phyloP scores from a whole-genome alignment of 768 basidiomycete species.

The Amanita polypyramis region DNA sequence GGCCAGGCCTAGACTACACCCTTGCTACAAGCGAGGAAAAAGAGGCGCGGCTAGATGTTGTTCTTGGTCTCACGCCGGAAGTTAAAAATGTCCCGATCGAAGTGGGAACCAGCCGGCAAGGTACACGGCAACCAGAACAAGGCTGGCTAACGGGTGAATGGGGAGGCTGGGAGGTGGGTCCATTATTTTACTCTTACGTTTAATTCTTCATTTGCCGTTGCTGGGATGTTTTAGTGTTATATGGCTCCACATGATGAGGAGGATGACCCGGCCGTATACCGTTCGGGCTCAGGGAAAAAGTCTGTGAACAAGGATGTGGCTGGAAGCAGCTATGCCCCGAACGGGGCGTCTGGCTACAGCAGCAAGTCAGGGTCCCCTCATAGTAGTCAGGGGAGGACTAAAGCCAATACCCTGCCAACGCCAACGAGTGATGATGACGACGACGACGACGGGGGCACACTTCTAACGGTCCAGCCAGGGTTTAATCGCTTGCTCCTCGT shows the following conservation, averaged over 20 bases:
- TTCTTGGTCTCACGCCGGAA: slow-evolving; percentile 77
- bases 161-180: slow-evolving; percentile 89
- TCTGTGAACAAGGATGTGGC: slow-evolving; percentile 12
- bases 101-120: slow-evolving; percentile 10
- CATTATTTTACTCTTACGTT: slow-evolving; percentile 5
- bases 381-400: background rate
- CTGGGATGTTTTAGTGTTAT: slow-evolving; percentile 56
- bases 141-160: slow-evolving; percentile 69
- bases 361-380: background rate
- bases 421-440: slow-evolving; percentile 10
- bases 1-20: slow-evolving; percentile 92
- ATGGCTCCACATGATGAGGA: slow-evolving; percentile 92
- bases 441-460: slow-evolving; percentile 63
- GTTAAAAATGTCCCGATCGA: slow-evolving; percentile 23
- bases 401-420: slow-evolving; percentile 1
- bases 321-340: slow-evolving; percentile 1
- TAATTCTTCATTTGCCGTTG: background rate
- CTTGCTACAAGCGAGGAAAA: slow-evolving; percentile 80
- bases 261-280: slow-evolving; percentile 92
- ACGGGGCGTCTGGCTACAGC: background rate
- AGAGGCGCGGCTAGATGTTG: slow-evolving; percentile 77
- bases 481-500: slow-evolving; percentile 88
- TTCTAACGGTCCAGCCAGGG: slow-evolving; percentile 79
- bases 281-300: slow-evolving; percentile 45
- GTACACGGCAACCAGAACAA: slow-evolving; percentile 12